phyloP scores from a whole-genome alignment of 345 rosid species.

The Pelargonium nanum region DNA sequence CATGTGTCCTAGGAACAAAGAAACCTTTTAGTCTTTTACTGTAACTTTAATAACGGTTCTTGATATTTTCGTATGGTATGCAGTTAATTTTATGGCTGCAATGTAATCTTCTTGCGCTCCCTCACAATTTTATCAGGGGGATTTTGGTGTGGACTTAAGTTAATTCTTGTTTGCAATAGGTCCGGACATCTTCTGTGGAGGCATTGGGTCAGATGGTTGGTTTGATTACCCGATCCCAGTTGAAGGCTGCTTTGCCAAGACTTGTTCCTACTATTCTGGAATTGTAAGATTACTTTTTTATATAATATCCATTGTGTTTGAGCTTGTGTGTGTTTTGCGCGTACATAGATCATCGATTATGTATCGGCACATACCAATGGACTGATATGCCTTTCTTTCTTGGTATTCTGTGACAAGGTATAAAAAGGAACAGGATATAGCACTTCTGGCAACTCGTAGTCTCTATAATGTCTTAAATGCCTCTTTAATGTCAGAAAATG shows the following conservation, averaged over 20 bases:
- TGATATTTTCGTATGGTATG: no score
- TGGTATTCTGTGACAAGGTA: conserved; percentile 31
- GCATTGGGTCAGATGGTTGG: conserved; percentile 98
- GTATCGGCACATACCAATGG: background rate
- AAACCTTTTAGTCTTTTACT: no score
- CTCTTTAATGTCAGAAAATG: conserved; percentile 73
- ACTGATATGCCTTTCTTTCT: background rate
- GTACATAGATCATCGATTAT: background rate
- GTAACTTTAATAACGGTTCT: no score
- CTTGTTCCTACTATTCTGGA: conserved; percentile 83
- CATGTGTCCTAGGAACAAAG: no score
- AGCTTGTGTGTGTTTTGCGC: no score
- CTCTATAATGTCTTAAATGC: conserved; percentile 69
- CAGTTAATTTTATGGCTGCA: background rate
- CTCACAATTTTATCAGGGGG: background rate
- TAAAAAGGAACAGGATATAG: conserved; percentile 72
- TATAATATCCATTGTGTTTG: background rate
- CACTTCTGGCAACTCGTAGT: conserved; percentile 76
- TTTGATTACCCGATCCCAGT: conserved; percentile 67
- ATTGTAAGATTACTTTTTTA: conserved; percentile 42
- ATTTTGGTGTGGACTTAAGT: conserved; percentile 1
- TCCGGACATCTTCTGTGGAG: conserved; percentile 78
- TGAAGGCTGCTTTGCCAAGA: conserved; percentile 86
- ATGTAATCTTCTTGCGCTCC: background rate
- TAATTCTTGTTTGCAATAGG: conserved; percentile 40